Evolutionary conservation across 2,329 filamentous ascomycete genomes (phyloP), one percentile per base, ranked within the genome.

Genomic region (Chrysosporium keratinophilum): DNA sequence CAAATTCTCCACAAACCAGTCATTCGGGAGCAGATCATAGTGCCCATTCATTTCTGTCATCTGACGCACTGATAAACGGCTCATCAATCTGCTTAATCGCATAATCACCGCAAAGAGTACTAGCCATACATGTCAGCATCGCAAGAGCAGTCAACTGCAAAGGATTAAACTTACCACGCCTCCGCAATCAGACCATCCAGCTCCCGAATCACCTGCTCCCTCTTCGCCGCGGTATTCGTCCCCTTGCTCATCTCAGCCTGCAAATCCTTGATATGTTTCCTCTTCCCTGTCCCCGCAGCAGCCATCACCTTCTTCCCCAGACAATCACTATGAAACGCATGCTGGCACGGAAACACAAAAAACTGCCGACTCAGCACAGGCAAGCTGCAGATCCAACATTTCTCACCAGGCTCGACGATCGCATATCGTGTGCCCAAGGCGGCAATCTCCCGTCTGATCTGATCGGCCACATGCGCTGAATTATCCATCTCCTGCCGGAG

Each of bases 271-370:
- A 98, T 96, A 60, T 87, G 78, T 67, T 84, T 84, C 14, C 84
- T 82, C 70, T 85, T 87, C 15, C 82, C 84, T 50, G 84, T 75
- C 0, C 88, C 88, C 1, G 85, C 83, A 59, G 88, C 84, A 67
- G 91, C 87, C 51, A 96, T 78, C 0, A 97, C 88, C 65, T 85
- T 86, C 63, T 82, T 84, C 0, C 88, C 91, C 47, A 98, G 72
- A 67, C 93, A 98, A 67, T 98, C 93, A 41, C 87, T 91, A 69
- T 98, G 93, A 65, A 98, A 98, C 2, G 90, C 87, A 70, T 98
- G 93, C 74, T 98, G 93, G 69, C 93, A 98, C 0, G 93, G 93
- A 61, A 98, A 98, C 15, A 98, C 93, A 62, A 97, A 98, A 71
- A 98, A 98, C 63, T 96, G 90, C 52, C 90, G 75, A 64, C 87